Evolutionary conservation across 140 eudicot species (phyloP).

Genomic region (Eryngium alpinum): DNA sequence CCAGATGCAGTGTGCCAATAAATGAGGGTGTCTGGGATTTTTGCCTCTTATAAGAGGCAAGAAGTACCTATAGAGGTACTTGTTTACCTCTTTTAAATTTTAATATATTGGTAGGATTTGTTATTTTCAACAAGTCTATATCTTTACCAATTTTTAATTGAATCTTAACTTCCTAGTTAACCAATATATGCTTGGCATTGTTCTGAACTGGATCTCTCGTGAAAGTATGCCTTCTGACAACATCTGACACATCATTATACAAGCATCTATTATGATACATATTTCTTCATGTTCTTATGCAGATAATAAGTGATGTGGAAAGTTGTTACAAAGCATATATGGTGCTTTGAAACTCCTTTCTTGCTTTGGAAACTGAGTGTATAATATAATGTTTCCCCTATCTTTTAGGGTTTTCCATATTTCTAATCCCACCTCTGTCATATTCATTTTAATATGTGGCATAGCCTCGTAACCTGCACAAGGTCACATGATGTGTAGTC

Average conservation of each 20-base stretch:
- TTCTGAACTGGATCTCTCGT: background rate
- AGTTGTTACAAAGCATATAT: background rate
- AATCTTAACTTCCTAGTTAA: conserved; percentile 1
- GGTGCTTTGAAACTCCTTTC: background rate
- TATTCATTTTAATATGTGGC: no score
- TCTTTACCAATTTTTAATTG: background rate
- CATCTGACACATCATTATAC: background rate
- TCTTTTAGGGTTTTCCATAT: no score
- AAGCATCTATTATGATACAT: background rate
- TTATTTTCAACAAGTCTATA: background rate
- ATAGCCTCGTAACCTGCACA: no score
- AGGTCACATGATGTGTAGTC: no score
- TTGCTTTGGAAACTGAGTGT: background rate
- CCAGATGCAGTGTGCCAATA: background rate
- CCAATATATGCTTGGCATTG: background rate
- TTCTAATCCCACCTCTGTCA: no score
- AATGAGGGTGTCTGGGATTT: no score
- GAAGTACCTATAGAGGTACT: no score
- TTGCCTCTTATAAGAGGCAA: no score
- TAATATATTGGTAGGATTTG: background rate
- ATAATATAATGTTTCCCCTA: background rate
- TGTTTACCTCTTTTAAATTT: no score
- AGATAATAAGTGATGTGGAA: background rate
- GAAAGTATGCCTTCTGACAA: background rate
- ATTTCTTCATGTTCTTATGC: background rate